A percentile compares a stretch with the other conserved stretches of the same genome.
Conservation (phyloP, 345 rosid species). For the Ricinus communis region DNA sequence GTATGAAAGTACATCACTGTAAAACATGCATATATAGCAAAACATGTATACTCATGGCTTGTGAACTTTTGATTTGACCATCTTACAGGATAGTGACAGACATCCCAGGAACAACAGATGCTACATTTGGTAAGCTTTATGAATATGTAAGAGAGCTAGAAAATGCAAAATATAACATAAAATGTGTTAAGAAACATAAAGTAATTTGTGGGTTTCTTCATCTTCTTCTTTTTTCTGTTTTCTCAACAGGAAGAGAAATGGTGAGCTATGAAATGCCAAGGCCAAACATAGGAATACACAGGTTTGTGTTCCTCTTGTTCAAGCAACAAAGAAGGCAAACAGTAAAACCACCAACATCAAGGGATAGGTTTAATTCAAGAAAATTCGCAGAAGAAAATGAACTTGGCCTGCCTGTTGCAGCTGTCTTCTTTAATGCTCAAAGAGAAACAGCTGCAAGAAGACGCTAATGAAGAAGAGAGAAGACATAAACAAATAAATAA, state of each 20-base stretch:
- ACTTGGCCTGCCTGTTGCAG: constrained; percentile 80
- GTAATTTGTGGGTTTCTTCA: no score
- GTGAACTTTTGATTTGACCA: constrained; percentile 20
- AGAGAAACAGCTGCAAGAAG: constrained; percentile 96
- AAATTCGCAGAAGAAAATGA: constrained; percentile 73
- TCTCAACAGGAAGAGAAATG: constrained; percentile 60
- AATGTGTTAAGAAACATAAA: no score
- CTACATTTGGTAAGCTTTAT: constrained; percentile 63
- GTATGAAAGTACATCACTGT: background rate
- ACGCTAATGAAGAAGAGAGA: constrained; percentile 40
- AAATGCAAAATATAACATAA: background rate
- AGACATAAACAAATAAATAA: no score
- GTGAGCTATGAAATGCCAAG: constrained; percentile 84
- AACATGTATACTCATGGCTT: background rate
- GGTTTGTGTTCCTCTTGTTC: constrained; percentile 81
- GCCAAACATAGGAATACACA: constrained; percentile 95
- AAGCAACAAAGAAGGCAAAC: constrained; percentile 68
- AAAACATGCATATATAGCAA: background rate
- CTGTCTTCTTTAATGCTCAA: constrained; percentile 88
- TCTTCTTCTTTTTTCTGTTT: no score
- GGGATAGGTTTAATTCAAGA: constrained; percentile 69
- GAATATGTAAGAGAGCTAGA: background rate
- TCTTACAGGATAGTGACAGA: constrained; percentile 80
- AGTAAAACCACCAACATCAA: constrained; percentile 49
- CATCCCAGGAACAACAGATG: constrained; percentile 97